phyloP scores from a whole-genome alignment of 495 filamentous ascomycete genomes.

The Aspergillus taichungensis region DNA sequence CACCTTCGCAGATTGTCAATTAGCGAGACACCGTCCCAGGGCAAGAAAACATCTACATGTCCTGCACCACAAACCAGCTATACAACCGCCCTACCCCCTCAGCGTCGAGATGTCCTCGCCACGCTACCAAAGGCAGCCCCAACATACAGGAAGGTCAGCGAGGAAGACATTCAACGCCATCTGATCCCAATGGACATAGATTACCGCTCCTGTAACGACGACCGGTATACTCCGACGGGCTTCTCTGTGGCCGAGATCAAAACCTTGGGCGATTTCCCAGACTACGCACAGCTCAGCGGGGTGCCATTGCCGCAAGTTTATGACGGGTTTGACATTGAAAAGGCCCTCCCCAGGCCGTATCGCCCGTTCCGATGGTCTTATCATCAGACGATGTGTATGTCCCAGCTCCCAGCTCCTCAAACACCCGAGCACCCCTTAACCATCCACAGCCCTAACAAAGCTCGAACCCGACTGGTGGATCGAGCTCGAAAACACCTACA shows the following conservation, averaged over 20 bases:
- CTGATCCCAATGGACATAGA: constrained; percentile 37
- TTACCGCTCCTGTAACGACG: constrained; percentile 28
- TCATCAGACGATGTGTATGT: constrained; percentile 90
- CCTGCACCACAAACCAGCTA: constrained; percentile 26
- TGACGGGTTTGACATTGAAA: constrained; percentile 53
- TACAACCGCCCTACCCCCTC: constrained; percentile 46
- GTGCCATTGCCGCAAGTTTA: constrained; percentile 67
- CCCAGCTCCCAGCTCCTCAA: no score
- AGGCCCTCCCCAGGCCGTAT: constrained; percentile 59
- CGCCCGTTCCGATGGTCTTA: constrained; percentile 83
- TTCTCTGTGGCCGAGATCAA: constrained; percentile 64
- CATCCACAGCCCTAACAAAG: constrained; percentile 73
- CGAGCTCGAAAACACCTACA: constrained; percentile 75
- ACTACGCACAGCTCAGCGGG: constrained; percentile 70
- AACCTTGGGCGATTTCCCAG: constrained; percentile 70
- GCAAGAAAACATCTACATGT: constrained; percentile 31
- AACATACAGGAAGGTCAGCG: constrained; percentile 18
- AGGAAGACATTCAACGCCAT: constrained; percentile 23
- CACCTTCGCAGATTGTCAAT: constrained; percentile 27
- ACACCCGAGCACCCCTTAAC: no score
- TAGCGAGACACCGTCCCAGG: constrained; percentile 48
- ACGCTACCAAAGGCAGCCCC: constrained; percentile 13
- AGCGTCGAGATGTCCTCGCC: constrained; percentile 42
- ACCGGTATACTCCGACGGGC: constrained; percentile 46
- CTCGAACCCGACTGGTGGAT: constrained; percentile 87